Conservation (phyloP, 1,139 yeast species). For the Magnusiomyces sp. region DNA sequence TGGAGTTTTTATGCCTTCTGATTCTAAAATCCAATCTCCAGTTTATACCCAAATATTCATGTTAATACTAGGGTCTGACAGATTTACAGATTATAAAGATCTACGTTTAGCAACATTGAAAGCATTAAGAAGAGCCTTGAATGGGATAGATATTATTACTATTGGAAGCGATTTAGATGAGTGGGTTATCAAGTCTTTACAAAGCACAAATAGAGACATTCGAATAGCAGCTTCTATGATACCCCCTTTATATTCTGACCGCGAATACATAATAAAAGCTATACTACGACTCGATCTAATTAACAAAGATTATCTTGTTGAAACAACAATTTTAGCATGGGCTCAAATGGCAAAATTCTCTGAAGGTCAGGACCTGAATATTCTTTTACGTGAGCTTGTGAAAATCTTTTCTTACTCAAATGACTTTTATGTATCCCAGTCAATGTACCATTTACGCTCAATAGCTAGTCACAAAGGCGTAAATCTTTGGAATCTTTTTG, state of each 20-base stretch:
- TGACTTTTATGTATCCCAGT: conserved; percentile 55
- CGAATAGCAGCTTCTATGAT: conserved; percentile 22
- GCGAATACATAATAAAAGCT: neutral
- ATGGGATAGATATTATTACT: neutral
- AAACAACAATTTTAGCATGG: conserved; percentile 53
- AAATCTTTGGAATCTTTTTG: conserved; percentile 48
- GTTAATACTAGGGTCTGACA: neutral
- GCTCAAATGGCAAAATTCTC: conserved; percentile 51
- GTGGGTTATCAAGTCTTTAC: conserved; percentile 26
- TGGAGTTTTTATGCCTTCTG: neutral
- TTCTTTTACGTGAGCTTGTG: conserved; percentile 49
- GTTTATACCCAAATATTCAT: conserved; percentile 7
- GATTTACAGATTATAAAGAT: neutral
- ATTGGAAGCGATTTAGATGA: conserved; percentile 17
- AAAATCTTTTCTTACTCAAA: conserved; percentile 52
- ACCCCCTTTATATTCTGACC: conserved; percentile 14
- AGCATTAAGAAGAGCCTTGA: neutral
- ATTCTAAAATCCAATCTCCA: neutral
- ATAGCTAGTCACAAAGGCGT: conserved; percentile 36
- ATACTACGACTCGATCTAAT: conserved; percentile 36
- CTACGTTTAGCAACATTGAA: neutral
- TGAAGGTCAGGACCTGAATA: conserved; percentile 56
- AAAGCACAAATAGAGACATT: conserved; percentile 23
- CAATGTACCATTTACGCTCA: conserved; percentile 47
- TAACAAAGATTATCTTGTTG: conserved; percentile 40